Base-by-base conservation (phyloP, 2,329 filamentous ascomycete genomes). In the Alternaria burnsii region DNA sequence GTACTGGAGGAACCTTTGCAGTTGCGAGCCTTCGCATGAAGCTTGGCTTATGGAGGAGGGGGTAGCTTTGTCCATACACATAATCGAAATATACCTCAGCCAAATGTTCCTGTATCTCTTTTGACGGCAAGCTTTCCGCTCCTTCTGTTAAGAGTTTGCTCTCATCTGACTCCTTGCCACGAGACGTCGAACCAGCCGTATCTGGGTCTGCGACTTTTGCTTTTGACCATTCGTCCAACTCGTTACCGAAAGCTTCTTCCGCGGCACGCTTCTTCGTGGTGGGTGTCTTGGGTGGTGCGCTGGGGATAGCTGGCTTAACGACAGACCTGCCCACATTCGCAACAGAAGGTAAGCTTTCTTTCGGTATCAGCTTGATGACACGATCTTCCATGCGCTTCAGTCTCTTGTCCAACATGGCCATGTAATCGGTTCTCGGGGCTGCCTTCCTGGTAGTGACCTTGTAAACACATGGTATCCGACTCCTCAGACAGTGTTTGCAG, bases 341-440 rank as follows among this genome's bases (percentile, higher is more conserved):
- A 59, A 90, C 84, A 26, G 87, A 83, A 42, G 91, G 89, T 64
- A 92, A 86, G 65, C 96, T 93, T 42, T 92, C 87, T 75, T 94
- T 97, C 0, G 95, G 94, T 28, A 98, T 91, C 59, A 94, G 90
- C 78, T 97, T 97, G 81, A 98, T 96, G 64, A 98, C 95, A 58
- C 94, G 90, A 73, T 98, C 94, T 79, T 99, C 95, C 95, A 98
- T 98, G 58, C 94, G 86, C 82, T 97, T 97, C 68, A 98, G 79
- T 54, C 95, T 87, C 80, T 97, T 97, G 80, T 98, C 95, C 71
- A 98, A 82, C 93, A 98, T 98, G 42, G 94, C 93, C 95, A 98
- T 98, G 79, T 98, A 98, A 79, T 98, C 95, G 18, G 95, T 98
- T 53, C 95, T 87, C 3, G 95, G 95, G 4, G 94, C 93, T 1